These are phyloP conservation scores for Dalechampia spathulata DNA, from an alignment of 441 rosid species.

Conservation along the genomic window DNA sequence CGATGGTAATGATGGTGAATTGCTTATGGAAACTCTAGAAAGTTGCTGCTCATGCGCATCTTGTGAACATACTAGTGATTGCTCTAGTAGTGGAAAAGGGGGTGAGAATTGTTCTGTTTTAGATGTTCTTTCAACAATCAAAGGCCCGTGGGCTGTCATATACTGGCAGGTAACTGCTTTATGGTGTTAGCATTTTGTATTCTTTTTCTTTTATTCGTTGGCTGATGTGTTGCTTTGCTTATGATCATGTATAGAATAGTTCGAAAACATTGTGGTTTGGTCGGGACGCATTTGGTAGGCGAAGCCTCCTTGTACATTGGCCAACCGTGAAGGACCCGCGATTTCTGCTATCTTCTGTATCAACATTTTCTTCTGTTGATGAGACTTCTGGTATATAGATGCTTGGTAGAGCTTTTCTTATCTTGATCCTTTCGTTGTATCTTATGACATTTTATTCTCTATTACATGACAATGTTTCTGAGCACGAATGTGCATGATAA, in stretches of 20 bases:
- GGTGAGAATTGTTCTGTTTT: slow-evolving; percentile 29
- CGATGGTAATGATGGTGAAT: slow-evolving; percentile 56
- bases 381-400: slow-evolving; percentile 43
- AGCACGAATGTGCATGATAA: too few relatives aligned
- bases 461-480: too few relatives aligned
- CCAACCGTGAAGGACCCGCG: slow-evolving; percentile 57
- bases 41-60: slow-evolving; percentile 33
- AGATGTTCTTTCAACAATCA: slow-evolving; percentile 58
- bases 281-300: slow-evolving; percentile 77
- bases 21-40: slow-evolving; percentile 45
- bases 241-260: slow-evolving; percentile 35
- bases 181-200: not conserved
- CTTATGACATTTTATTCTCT: not conserved
- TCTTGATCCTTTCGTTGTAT: not conserved
- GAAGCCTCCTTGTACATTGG: slow-evolving; percentile 91
- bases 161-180: slow-evolving; percentile 71
- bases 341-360: slow-evolving; percentile 61
- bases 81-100: slow-evolving; percentile 18
- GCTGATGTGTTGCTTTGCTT: not conserved
- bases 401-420: slow-evolving; percentile 27
- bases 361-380: slow-evolving; percentile 45
- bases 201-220: not conserved
- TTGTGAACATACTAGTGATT: slow-evolving; percentile 11
- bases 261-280: slow-evolving; percentile 89
- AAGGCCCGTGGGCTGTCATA: slow-evolving; percentile 78